phyloP scores from a whole-genome alignment of 768 basidiomycete genomes.

The Boletus pseudo-olivaceus region DNA sequence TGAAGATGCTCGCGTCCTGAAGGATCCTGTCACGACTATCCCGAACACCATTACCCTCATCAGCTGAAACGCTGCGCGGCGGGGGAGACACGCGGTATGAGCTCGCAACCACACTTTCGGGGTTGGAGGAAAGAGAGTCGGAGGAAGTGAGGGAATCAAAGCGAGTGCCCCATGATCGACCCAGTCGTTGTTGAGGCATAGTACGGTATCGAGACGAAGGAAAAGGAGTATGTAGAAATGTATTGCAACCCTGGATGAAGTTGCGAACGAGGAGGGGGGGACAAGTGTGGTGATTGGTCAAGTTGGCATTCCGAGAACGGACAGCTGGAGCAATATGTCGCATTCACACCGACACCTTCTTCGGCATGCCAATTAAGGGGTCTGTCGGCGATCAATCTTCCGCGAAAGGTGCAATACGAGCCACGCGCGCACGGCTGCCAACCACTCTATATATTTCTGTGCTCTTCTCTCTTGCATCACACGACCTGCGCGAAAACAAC shows the following conservation, averaged over 20 bases:
- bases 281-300: constrained; percentile 14
- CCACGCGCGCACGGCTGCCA: constrained; percentile 8
- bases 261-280: constrained; percentile 1
- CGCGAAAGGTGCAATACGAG: constrained; percentile 17
- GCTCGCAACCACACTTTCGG: constrained; percentile 13
- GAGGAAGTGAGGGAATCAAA: constrained; percentile 61
- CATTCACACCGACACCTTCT: constrained; percentile 11
- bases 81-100: constrained; percentile 14
- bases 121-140: constrained; percentile 41
- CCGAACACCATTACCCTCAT: constrained; percentile 31
- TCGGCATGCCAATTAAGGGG: constrained; percentile 12
- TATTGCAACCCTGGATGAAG: constrained; percentile 5
- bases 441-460: constrained; percentile 25
- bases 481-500: constrained; percentile 22
- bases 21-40: constrained; percentile 47
- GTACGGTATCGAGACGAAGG: constrained; percentile 19
- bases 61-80: constrained; percentile 9
- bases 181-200: constrained; percentile 46
- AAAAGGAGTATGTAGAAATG: constrained; percentile 18
- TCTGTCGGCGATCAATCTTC: constrained; percentile 27
- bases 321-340: constrained; percentile 16
- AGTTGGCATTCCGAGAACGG: constrained; percentile 21
- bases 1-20: constrained; percentile 80
- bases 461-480: constrained; percentile 28
- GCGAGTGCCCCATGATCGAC: constrained; percentile 67